Conservation (phyloP, 345 rosid species). For the Cardiospermum halicacabum region DNA sequence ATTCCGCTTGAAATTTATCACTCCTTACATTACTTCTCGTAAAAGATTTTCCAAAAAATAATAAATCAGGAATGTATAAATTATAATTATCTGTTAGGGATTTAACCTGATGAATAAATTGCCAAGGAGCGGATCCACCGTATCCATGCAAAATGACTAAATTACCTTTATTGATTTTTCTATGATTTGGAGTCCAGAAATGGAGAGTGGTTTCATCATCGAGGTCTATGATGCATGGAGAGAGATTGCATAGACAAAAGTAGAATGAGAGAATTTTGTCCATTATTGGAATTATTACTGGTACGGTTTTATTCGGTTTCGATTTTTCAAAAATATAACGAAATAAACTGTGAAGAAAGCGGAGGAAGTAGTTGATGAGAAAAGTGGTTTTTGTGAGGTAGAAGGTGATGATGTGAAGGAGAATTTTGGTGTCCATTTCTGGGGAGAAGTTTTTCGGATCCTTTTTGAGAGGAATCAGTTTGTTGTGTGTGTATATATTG, state of each 20-base stretch:
- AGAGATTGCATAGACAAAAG: conserved; percentile 44
- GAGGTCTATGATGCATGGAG: conserved; percentile 49
- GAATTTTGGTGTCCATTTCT: background rate
- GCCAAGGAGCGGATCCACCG: conserved; percentile 69
- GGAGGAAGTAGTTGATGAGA: background rate
- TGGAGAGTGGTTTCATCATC: conserved; percentile 58
- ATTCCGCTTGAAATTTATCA: conserved; percentile 52
- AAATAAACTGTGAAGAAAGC: background rate
- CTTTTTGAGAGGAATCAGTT: background rate
- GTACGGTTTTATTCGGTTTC: conserved; percentile 8
- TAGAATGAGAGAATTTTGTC: conserved; percentile 42
- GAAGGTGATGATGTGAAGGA: background rate
- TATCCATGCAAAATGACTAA: conserved; percentile 70
- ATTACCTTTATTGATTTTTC: conserved; percentile 28
- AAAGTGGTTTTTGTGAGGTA: background rate
- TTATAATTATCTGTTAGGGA: conserved; percentile 51
- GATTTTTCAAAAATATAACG: background rate
- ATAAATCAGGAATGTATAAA: conserved; percentile 55
- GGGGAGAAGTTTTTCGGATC: background rate
- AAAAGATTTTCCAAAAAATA: conserved; percentile 59
- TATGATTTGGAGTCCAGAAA: conserved; percentile 55
- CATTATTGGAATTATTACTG: conserved; percentile 29
- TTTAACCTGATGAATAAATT: conserved; percentile 51
- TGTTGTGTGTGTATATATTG: background rate
- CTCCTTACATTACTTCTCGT: conserved; percentile 37